Evolutionary conservation across 2,329 filamentous ascomycete species (phyloP).

Genomic region (Periconia macrospinosa): DNA sequence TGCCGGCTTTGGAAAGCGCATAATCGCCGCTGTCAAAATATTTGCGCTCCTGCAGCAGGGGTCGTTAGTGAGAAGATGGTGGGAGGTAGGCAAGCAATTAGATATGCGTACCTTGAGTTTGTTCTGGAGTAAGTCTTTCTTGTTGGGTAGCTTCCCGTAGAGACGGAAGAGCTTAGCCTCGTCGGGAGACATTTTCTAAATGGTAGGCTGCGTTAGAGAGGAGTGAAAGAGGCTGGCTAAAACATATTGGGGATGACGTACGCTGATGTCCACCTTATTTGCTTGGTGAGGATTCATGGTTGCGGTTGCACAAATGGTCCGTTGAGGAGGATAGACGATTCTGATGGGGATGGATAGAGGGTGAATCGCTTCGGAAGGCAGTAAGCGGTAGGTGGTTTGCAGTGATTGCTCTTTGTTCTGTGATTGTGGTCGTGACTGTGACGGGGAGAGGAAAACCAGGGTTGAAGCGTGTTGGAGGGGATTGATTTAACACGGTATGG

Average conservation of each 20-base stretch:
- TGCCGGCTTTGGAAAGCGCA: slow-evolving; percentile 94
- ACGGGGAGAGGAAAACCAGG: slow-evolving; percentile 17
- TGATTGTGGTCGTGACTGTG: slow-evolving; percentile 4
- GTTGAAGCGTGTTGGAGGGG: slow-evolving; percentile 22
- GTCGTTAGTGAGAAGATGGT: background rate
- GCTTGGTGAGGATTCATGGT: slow-evolving; percentile 94
- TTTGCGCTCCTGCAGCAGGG: slow-evolving; percentile 70
- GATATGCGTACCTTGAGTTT: slow-evolving; percentile 74
- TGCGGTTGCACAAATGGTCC: slow-evolving; percentile 15
- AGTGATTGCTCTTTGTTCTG: slow-evolving; percentile 35
- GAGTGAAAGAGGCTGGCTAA: slow-evolving; percentile 5
- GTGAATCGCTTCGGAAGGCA: background rate
- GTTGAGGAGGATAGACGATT: slow-evolving; percentile 16
- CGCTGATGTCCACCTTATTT: slow-evolving; percentile 96
- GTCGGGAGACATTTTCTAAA: slow-evolving; percentile 84
- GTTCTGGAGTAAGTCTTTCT: slow-evolving; percentile 95
- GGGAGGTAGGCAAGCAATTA: background rate
- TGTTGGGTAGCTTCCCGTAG: slow-evolving; percentile 96
- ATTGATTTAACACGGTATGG: slow-evolving; percentile 17
- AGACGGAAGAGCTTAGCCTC: slow-evolving; percentile 96
- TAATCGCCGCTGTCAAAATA: slow-evolving; percentile 98
- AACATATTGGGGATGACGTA: slow-evolving; percentile 54
- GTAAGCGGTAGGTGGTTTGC: background rate
- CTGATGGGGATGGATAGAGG: slow-evolving; percentile 5
- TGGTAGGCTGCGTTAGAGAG: slow-evolving; percentile 18